phyloP scores from a whole-genome alignment of 768 basidiomycete species.

The Lactifluus pinguis region DNA sequence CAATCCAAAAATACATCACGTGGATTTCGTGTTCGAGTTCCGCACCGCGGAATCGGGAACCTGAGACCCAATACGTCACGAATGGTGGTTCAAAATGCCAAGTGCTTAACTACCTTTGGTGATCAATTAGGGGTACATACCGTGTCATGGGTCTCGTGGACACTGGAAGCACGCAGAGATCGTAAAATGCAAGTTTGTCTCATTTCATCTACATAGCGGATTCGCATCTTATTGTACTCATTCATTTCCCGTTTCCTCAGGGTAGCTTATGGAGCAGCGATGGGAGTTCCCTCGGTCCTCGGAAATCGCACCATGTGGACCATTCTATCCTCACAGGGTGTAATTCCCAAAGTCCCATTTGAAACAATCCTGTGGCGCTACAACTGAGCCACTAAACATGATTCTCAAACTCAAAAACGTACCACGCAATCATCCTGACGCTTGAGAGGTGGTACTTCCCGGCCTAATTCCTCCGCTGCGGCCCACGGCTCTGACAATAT shows the following conservation, averaged over 20 bases:
- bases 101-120: background rate
- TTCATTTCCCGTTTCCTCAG: too few species aligned
- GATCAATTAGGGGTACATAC: background rate
- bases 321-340: background rate
- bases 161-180: background rate
- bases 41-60: background rate
- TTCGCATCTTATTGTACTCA: too few species aligned
- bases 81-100: background rate
- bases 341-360: conserved; percentile 62
- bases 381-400: background rate
- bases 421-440: conserved; percentile 61
- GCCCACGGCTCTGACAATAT: conserved; percentile 66
- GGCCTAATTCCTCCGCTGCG: conserved; percentile 45
- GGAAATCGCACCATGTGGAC: background rate
- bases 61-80: background rate
- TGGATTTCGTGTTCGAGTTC: background rate
- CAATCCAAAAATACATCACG: background rate
- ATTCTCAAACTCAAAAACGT: conserved; percentile 23
- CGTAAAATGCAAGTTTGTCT: too few species aligned
- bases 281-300: too few species aligned
- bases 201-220: too few species aligned
- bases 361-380: conserved; percentile 46
- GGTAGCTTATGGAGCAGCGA: too few species aligned
- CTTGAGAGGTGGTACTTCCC: conserved; percentile 50
- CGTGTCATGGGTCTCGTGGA: background rate